A percentile compares a stretch with the other conserved stretches of the same genome.
These are phyloP conservation scores for Cryptosporidium baileyi DNA, from an alignment of 169 alveolate genomes.

Conservation along the genomic window DNA sequence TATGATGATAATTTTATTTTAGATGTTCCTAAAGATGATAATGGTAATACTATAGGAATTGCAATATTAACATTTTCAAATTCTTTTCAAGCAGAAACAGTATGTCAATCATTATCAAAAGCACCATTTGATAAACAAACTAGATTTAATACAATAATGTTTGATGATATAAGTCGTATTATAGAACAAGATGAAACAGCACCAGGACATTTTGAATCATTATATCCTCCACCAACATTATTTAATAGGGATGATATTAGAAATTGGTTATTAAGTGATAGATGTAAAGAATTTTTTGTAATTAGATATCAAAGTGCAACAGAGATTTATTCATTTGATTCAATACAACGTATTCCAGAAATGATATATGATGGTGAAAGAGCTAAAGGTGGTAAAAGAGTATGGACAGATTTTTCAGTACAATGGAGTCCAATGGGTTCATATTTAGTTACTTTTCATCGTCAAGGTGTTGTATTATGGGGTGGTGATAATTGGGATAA, in stretches of 20 bases:
- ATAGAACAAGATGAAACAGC: constrained; percentile 81
- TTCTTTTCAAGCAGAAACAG: constrained; percentile 77
- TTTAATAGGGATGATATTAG: constrained; percentile 86
- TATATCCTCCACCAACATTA: constrained; percentile 61
- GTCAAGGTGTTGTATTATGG: constrained; percentile 88
- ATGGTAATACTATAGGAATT: constrained; percentile 77
- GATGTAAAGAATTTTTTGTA: constrained; percentile 86
- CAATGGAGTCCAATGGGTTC: constrained; percentile 92
- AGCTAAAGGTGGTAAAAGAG: constrained; percentile 82
- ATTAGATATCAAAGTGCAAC: constrained; percentile 85
- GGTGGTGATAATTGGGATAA: constrained; percentile 87
- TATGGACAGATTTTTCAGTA: constrained; percentile 87
- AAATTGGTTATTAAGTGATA: constrained; percentile 84
- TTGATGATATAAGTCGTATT: constrained; percentile 80
- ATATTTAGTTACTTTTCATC: constrained; percentile 86
- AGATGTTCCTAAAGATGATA: constrained; percentile 76
- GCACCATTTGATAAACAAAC: constrained; percentile 60
- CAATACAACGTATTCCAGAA: constrained; percentile 82
- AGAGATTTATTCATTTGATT: constrained; percentile 88
- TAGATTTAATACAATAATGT: constrained; percentile 75
- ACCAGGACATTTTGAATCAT: constrained; percentile 76
- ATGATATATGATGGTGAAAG: constrained; percentile 86
- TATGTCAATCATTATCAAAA: constrained; percentile 57
- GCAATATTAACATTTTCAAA: constrained; percentile 82
- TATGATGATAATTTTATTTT: constrained; percentile 72